Evolutionary conservation across 371 early-diverging fungal genomes (phyloP), one percentile per base, ranked within the genome.

Genomic region (Paraphysoderma sedebokerense): DNA sequence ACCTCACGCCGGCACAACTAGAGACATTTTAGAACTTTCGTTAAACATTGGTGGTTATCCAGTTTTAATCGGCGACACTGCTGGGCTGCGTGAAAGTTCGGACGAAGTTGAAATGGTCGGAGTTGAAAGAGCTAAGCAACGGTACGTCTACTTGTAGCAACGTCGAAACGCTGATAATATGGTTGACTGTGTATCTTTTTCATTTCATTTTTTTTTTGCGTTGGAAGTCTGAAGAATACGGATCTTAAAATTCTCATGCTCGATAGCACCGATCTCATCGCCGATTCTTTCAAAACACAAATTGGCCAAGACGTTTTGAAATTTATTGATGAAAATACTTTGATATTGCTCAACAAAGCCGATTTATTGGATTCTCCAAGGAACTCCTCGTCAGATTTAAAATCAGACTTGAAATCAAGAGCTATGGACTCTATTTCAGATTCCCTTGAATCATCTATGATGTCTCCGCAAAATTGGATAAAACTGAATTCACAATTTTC

Each of bases 11-110:
- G 87, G 87, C 7, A 87, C 87, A 7, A 87, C 86, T 11, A 54
- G 87, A 5, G 87, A 87, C 60, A 54, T 85, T 0, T 72, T 87
- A 1, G 84, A 84, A 49, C 72, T 74, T 1, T 76, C 74, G 8
- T 35, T 84, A 28, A 72, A 85, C 48, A 56, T 85, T 35, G 85
- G 75, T 15, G 85, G 85, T 12, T 83, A 76, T 51, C 85, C 83
- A 6, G 65, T 84, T 6, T 52, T 82, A 8, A 54, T 87, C 13
- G 66, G 78, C 5, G 85, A 87, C 50, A 83, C 86, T 9, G 87
- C 87, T 4, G 87, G 87, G 4, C 38, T 87, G 38, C 64, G 82
- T 30, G 59, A 63, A 17, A 65, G 79, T 2, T 46, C 60, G 9
- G 83, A 87, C 53, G 42, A 56, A 2, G 69, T 87, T 29, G 87